Conservation (phyloP, 2,329 filamentous ascomycete genomes). For the Coniochaeta hoffmannii region DNA sequence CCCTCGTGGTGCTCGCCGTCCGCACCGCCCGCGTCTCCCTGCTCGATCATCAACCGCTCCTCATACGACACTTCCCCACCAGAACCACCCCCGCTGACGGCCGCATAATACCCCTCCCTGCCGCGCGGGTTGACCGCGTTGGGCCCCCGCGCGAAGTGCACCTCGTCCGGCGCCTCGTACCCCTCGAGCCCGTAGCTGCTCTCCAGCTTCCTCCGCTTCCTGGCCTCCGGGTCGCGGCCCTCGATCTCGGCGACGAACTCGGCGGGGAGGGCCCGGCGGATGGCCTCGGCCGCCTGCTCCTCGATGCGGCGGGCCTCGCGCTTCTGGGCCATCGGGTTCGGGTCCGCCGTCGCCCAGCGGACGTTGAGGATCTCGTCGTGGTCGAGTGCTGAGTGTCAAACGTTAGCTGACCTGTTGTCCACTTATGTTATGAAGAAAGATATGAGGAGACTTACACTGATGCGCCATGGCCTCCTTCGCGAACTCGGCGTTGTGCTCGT, state of each 20-base stretch:
- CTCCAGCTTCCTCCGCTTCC: constrained; percentile 84
- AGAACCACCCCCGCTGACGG: too few species aligned
- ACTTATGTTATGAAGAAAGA: neutral
- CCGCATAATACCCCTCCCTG: constrained; percentile 47
- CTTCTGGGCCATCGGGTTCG: constrained; percentile 90
- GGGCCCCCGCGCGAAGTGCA: constrained; percentile 81
- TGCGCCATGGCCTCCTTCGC: constrained; percentile 95
- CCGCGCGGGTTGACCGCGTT: constrained; percentile 56
- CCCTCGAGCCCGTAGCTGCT: constrained; percentile 82
- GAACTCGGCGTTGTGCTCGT: constrained; percentile 84
- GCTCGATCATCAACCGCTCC: constrained; percentile 50
- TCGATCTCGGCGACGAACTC: constrained; percentile 93
- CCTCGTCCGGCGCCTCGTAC: constrained; percentile 88
- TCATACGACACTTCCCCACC: constrained; percentile 53
- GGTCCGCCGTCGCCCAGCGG: constrained; percentile 92
- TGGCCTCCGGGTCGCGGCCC: constrained; percentile 77
- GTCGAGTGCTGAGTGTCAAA: constrained; percentile 60
- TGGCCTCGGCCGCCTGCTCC: constrained; percentile 92
- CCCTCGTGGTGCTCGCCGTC: constrained; percentile 22
- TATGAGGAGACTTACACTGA: constrained; percentile 40
- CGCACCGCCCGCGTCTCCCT: constrained; percentile 41
- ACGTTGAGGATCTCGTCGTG: constrained; percentile 92
- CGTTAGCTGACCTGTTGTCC: neutral
- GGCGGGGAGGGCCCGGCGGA: constrained; percentile 77
- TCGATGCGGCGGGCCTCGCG: constrained; percentile 83